A percentile compares a stretch with the other conserved stretches of the same genome.
Evolutionary conservation across 1,284 basidiomycete genomes (phyloP).

Genomic region (Trichosporon sp.): DNA sequence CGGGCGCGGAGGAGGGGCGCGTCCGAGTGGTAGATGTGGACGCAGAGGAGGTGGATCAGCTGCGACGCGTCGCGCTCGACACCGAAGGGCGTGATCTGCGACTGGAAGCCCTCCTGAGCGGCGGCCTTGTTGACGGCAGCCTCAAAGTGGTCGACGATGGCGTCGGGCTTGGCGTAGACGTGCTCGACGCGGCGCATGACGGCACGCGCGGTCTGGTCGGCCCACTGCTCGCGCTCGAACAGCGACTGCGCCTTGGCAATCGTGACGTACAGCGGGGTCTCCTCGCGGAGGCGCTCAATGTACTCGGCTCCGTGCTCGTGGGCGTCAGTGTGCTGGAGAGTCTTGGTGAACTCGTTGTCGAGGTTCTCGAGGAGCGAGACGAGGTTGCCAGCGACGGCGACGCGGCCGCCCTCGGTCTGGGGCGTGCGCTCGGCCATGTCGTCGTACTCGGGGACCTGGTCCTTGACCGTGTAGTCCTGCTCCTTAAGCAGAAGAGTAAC

Average conservation of each 20-base stretch:
- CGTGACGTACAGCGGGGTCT: slow-evolving; percentile 89
- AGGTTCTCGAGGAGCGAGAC: slow-evolving; percentile 94
- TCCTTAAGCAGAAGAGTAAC: slow-evolving; percentile 69
- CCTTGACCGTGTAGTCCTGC: slow-evolving; percentile 76
- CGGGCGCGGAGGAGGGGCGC: slow-evolving; percentile 90
- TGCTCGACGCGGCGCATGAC: slow-evolving; percentile 96
- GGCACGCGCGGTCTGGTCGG: slow-evolving; percentile 80
- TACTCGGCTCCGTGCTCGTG: slow-evolving; percentile 88
- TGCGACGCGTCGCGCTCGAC: slow-evolving; percentile 63
- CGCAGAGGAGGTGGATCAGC: slow-evolving; percentile 85
- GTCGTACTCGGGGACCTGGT: slow-evolving; percentile 90
- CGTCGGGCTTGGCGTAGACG: slow-evolving; percentile 97
- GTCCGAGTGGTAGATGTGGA: slow-evolving; percentile 89
- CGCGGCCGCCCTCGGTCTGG: slow-evolving; percentile 53
- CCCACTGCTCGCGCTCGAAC: slow-evolving; percentile 77
- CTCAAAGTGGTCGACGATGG: slow-evolving; percentile 90
- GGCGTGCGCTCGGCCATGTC: slow-evolving; percentile 85
- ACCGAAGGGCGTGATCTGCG: slow-evolving; percentile 63
- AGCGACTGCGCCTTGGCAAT: slow-evolving; percentile 89
- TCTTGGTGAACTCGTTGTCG: slow-evolving; percentile 98
- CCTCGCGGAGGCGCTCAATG: slow-evolving; percentile 91
- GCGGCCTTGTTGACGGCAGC: slow-evolving; percentile 61
- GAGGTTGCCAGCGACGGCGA: slow-evolving; percentile 78
- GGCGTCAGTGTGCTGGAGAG: slow-evolving; percentile 96
- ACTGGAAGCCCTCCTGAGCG: slow-evolving; percentile 62